Percentiles rank a stretch among this genome's conserved stretches.
Evolutionary conservation across 2,329 filamentous ascomycete species (phyloP).

Genomic region (Aspergillus costaricaensis): DNA sequence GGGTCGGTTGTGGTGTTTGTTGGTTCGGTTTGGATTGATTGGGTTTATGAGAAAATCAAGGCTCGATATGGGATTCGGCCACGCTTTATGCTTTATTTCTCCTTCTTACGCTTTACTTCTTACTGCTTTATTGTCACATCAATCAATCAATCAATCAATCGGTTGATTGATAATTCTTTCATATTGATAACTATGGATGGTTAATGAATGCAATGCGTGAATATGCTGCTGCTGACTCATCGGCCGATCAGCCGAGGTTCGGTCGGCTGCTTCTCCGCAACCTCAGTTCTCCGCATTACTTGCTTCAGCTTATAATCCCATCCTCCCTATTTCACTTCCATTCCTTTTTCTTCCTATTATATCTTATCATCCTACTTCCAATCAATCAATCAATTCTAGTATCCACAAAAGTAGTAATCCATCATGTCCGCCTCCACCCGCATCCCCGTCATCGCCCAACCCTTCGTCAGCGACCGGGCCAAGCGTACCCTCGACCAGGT

Average conservation of each 20-base stretch:
- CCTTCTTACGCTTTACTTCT: no score
- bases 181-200: no score
- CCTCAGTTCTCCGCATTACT: conserved; percentile 21
- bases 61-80: neutral
- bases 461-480: conserved; percentile 78
- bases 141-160: no score
- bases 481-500: conserved; percentile 79
- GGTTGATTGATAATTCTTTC: no score
- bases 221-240: neutral
- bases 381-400: neutral
- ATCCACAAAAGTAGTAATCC: neutral
- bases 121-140: no score
- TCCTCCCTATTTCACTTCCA: neutral
- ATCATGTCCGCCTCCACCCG: conserved; percentile 53
- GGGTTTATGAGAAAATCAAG: neutral
- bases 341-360: neutral
- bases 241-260: conserved; percentile 30
- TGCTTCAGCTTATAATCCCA: neutral
- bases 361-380: neutral
- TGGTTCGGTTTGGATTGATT: neutral
- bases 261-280: conserved; percentile 35
- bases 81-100: neutral
- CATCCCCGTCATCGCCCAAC: conserved; percentile 61
- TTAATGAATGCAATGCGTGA: neutral
- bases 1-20: no score